Conservation (phyloP, 2,329 filamentous ascomycete species). For the Rachicladosporium sp. region DNA sequence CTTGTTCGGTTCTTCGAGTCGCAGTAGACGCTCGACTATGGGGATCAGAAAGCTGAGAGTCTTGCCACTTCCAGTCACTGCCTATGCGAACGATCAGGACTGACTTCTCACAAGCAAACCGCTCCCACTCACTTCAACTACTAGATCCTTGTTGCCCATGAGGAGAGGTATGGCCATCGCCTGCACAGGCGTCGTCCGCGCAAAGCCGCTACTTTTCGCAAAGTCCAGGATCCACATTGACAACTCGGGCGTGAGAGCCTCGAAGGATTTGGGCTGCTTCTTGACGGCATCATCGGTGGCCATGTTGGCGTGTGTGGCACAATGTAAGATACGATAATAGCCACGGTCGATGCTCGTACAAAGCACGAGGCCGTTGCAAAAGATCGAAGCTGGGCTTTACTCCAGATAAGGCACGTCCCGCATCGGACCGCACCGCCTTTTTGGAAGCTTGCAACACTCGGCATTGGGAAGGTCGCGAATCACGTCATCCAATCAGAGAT, state of each 20-base stretch:
- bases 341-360: too few species aligned
- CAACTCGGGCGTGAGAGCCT: slow-evolving; percentile 55
- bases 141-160: slow-evolving; percentile 80
- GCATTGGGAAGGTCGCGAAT: too few species aligned
- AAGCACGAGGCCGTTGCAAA: too few species aligned
- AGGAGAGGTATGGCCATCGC: slow-evolving; percentile 82
- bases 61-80: slow-evolving; percentile 84
- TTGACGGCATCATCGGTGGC: slow-evolving; percentile 12
- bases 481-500: too few species aligned
- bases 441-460: too few species aligned
- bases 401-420: too few species aligned
- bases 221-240: slow-evolving; percentile 81
- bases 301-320: slow-evolving; percentile 6
- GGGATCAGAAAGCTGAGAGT: slow-evolving; percentile 79
- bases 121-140: slow-evolving; percentile 53
- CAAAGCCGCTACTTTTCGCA: slow-evolving; percentile 71
- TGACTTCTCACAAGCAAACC: too few species aligned
- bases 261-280: slow-evolving; percentile 46
- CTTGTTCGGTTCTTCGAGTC: slow-evolving; percentile 69
- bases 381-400: too few species aligned
- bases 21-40: slow-evolving; percentile 67
- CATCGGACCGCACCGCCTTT: too few species aligned
- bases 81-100: slow-evolving; percentile 30
- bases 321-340: too few species aligned
- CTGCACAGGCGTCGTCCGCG: slow-evolving; percentile 87